Evolutionary conservation across 768 basidiomycete species (phyloP).

Genomic region (Hypsizygus marmoreus): DNA sequence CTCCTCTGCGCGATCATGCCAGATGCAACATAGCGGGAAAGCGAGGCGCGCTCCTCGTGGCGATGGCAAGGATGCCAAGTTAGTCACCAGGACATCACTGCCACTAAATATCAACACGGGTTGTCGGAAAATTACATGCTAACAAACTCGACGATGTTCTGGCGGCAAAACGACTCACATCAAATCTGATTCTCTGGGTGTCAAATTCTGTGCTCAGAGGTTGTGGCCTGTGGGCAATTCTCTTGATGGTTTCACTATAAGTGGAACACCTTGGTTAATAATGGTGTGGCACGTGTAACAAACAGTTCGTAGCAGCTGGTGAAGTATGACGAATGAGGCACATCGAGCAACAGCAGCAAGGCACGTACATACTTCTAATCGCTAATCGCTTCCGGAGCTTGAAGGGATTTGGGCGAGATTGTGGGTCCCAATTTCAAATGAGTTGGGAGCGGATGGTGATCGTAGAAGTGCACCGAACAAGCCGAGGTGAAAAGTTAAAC

Average conservation of each 20-base stretch:
- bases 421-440: conserved; percentile 2
- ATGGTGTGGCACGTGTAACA: background rate
- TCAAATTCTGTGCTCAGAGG: too few relatives aligned
- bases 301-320: background rate
- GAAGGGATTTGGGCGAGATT: background rate
- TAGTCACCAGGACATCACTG: too few relatives aligned
- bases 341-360: too few relatives aligned
- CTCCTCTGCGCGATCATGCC: background rate
- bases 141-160: background rate
- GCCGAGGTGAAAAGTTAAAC: too few relatives aligned
- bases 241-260: too few relatives aligned
- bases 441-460: too few relatives aligned
- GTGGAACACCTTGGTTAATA: background rate
- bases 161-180: too few relatives aligned
- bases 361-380: background rate
- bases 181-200: too few relatives aligned
- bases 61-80: conserved; percentile 1
- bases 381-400: background rate
- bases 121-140: too few relatives aligned
- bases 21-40: background rate
- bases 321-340: background rate
- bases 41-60: background rate
- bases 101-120: too few relatives aligned
- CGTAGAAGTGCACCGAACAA: too few relatives aligned
- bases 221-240: too few relatives aligned